phyloP scores from a whole-genome alignment of 1,139 yeast genomes.

The Suhomyces panamericanus region DNA sequence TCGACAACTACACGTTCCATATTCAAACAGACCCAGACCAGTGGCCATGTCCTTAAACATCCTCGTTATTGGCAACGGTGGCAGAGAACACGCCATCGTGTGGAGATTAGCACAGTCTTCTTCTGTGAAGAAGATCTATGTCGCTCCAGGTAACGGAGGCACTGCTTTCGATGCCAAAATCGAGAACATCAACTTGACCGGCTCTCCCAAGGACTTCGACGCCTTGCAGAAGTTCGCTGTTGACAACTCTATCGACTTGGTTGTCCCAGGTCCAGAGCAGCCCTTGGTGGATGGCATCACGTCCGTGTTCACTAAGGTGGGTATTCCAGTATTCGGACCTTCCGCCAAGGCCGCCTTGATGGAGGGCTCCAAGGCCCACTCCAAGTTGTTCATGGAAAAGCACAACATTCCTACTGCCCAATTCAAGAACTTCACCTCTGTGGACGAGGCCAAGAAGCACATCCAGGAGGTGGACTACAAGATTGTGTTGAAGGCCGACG shows the following conservation, averaged over 20 bases:
- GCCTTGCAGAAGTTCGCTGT: slow-evolving; percentile 67
- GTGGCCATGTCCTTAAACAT: slow-evolving; percentile 47
- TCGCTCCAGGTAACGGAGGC: slow-evolving; percentile 98
- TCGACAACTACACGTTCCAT: slow-evolving; percentile 1
- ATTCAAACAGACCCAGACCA: neutral
- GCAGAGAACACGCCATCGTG: slow-evolving; percentile 96
- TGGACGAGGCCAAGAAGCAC: slow-evolving; percentile 71
- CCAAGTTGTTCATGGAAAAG: slow-evolving; percentile 90
- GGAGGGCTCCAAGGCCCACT: slow-evolving; percentile 97
- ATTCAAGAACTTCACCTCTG: slow-evolving; percentile 77
- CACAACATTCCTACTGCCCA: slow-evolving; percentile 94
- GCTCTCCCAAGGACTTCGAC: slow-evolving; percentile 58
- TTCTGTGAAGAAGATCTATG: slow-evolving; percentile 69
- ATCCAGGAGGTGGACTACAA: slow-evolving; percentile 66
- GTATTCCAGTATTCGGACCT: slow-evolving; percentile 97
- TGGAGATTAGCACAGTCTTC: slow-evolving; percentile 88
- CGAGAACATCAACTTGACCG: slow-evolving; percentile 66
- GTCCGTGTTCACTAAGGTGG: slow-evolving; percentile 66
- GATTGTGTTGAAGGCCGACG: slow-evolving; percentile 95
- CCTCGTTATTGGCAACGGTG: slow-evolving; percentile 94
- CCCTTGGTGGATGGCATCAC: slow-evolving; percentile 94
- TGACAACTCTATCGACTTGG: slow-evolving; percentile 67
- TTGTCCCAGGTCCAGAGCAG: slow-evolving; percentile 98
- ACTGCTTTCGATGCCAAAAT: slow-evolving; percentile 62
- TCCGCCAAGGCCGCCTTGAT: slow-evolving; percentile 83